Evolutionary conservation across 148 eudicot genomes (phyloP), one percentile per base, ranked within the genome.

Genomic region (Vaccinium corymbosum): DNA sequence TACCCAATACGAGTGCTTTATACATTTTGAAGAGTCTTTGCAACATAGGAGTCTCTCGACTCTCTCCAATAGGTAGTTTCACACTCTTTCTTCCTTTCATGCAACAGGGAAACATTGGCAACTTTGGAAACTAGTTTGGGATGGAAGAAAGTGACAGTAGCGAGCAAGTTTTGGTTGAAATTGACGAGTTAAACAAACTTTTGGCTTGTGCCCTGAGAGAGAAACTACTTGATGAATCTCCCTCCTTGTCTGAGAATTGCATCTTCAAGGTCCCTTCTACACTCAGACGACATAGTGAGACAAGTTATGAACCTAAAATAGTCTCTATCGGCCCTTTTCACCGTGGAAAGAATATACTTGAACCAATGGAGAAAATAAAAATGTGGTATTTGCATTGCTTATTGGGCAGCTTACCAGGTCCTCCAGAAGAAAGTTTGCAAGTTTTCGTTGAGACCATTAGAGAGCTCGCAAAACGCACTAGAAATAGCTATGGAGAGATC

Each of bases 401-500:
- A 7, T 50, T 73, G 46, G 25, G 13, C 50, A 16, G 77, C 16
- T 73, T 73, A 73, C 77, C 77, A 1, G 6, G 17, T 73, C 49
- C 77, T 73, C 77, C 77, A 1, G 77, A 73, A 73, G 77, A 73
- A 73, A 73, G n/a, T 35, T 38, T 73, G 48, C 77, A 38, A 17
- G 11, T 32, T 12, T 35, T 73, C 10, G 17, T 73, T 16, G 50
- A 8, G 49, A 15, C 25, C 77, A 73, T 73, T 73, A 32, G 77
- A 5, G 50, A 38, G 49, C 77, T 73, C 14, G 22, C 51, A 38
- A 73, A 73, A 73, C 20, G 50, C 19, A 38, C 4, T 6, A 73
- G 11, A 8, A 73, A 62, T 20, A 7, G 68, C 68, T 62, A 62
- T n/a, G 68, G 27, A 9, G 29, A 62, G n/a, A 17, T 8, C 22